Evolutionary conservation across 208 protist species (phyloP).

Genomic region (Acanthamoeba royreba): DNA sequence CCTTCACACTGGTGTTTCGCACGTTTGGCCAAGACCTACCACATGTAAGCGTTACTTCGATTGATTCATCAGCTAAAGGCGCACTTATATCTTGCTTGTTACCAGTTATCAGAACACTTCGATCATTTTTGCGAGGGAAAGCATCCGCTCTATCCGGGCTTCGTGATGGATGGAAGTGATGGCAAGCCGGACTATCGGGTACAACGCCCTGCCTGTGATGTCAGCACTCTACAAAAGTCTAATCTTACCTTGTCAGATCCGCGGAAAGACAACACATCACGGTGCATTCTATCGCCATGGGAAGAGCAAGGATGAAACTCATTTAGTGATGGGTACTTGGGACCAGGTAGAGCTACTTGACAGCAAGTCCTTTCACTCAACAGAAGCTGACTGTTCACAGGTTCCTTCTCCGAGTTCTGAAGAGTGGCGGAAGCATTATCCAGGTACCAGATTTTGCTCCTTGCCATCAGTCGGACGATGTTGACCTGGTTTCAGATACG

Average conservation of each 20-base stretch:
- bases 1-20: conserved; percentile 36
- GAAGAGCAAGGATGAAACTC: neutral
- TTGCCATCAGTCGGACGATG: too few relatives aligned
- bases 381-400: too few relatives aligned
- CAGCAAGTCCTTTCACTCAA: too few relatives aligned
- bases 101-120: neutral
- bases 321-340: neutral
- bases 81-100: neutral
- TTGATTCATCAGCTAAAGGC: neutral
- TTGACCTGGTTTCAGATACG: too few relatives aligned
- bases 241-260: too few relatives aligned
- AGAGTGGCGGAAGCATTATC: too few relatives aligned
- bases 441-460: too few relatives aligned
- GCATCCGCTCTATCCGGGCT: neutral
- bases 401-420: too few relatives aligned
- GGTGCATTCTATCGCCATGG: neutral
- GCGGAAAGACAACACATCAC: neutral
- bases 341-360: too few relatives aligned
- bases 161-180: neutral
- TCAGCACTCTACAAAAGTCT: too few relatives aligned
- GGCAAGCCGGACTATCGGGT: neutral
- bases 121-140: conserved; percentile 11
- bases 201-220: too few relatives aligned
- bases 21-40: conserved; percentile 18
- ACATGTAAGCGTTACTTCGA: neutral